Evolutionary conservation across 2,329 filamentous ascomycete species (phyloP).

Genomic region (Trichoderma pleuroti): DNA sequence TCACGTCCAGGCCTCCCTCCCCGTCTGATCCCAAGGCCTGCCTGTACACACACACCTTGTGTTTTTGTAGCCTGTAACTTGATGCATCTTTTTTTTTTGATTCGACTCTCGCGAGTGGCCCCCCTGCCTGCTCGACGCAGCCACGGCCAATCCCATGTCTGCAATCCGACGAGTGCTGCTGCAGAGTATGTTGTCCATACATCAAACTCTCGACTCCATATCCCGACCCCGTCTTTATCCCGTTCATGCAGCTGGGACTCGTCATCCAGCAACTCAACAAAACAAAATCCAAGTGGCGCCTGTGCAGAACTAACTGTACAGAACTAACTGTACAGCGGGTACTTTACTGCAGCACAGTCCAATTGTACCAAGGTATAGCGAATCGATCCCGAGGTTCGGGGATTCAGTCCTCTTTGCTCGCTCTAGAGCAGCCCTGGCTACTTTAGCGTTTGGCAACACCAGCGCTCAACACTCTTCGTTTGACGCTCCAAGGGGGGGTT

Average conservation of each 20-base stretch:
- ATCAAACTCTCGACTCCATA: neutral
- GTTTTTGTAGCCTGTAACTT: neutral
- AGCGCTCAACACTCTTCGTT: neutral
- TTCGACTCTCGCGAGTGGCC: conserved; percentile 9
- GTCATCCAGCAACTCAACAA: neutral
- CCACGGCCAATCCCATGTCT: conserved; percentile 1
- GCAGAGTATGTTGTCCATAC: neutral
- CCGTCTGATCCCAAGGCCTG: neutral
- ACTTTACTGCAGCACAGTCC: neutral
- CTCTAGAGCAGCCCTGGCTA: neutral
- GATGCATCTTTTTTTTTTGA: conserved; percentile 4
- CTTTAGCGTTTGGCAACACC: neutral
- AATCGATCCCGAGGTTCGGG: neutral
- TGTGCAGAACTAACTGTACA: neutral
- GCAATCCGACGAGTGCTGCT: neutral
- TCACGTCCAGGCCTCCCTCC: neutral
- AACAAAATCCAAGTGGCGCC: neutral
- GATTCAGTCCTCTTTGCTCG: neutral
- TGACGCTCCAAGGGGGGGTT: neutral
- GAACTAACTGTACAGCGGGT: too few relatives aligned
- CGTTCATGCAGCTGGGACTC: neutral
- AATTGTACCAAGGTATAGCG: neutral
- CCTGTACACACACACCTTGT: neutral
- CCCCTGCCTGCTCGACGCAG: neutral
- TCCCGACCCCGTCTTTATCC: neutral